phyloP scores from a whole-genome alignment of 345 rosid genomes.

The Hypericum perforatum region DNA sequence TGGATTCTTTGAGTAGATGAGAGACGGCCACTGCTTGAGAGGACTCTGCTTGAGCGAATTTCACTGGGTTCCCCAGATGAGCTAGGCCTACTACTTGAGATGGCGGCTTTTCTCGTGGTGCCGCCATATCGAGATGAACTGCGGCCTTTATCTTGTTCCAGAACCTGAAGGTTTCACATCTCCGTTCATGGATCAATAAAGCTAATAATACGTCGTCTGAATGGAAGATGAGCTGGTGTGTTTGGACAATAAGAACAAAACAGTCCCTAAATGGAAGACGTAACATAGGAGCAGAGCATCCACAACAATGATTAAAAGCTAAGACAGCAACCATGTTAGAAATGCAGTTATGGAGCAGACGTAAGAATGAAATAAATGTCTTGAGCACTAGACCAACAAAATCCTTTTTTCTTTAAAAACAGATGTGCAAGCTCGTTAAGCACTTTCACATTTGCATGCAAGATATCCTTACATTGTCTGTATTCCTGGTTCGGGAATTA shows the following conservation, averaged over 20 bases:
- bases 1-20: conserved; percentile 20
- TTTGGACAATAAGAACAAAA: no score
- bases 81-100: conserved; percentile 19
- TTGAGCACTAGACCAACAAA: background rate
- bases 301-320: background rate
- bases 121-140: conserved; percentile 33
- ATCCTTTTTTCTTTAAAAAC: no score
- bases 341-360: background rate
- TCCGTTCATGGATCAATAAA: no score
- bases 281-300: no score
- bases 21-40: conserved; percentile 14
- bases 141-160: conserved; percentile 49
- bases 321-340: background rate
- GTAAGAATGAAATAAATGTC: background rate
- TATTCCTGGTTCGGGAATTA: conserved; percentile 37
- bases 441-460: background rate
- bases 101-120: conserved; percentile 16
- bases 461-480: conserved; percentile 29
- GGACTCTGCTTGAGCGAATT: conserved; percentile 13
- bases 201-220: no score
- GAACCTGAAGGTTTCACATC: no score
- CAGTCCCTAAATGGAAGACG: no score
- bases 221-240: no score
- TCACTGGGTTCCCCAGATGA: conserved; percentile 25
- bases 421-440: background rate